Percentiles rank a stretch among this genome's conserved stretches.
Conservation (phyloP, 2,329 filamentous ascomycete species). For the Leptographium flavum region DNA sequence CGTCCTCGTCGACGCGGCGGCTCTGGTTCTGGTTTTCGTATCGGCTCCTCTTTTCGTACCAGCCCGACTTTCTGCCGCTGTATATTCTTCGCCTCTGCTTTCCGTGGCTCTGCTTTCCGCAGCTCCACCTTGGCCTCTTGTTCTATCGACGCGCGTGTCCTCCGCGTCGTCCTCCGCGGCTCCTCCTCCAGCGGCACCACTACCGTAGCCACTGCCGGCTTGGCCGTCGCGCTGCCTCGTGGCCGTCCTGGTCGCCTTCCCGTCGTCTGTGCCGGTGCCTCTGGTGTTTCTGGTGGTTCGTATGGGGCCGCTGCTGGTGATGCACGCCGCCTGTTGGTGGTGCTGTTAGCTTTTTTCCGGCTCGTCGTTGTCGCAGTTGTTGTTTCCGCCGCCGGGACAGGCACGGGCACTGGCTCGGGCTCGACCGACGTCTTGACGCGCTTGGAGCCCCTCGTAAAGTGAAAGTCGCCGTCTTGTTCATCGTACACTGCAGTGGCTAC, state of each 20-base stretch:
- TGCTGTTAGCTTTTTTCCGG: constrained; percentile 10
- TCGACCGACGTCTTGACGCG: constrained; percentile 42
- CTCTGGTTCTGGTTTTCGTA: background rate
- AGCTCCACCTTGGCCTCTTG: background rate
- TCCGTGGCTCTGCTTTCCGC: too few relatives aligned
- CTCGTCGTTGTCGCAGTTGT: background rate
- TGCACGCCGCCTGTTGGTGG: constrained; percentile 13
- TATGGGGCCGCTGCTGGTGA: background rate
- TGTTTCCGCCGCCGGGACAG: constrained; percentile 13
- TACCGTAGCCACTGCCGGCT: background rate
- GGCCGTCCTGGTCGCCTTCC: background rate
- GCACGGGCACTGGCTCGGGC: constrained; percentile 15
- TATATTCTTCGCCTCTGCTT: too few relatives aligned
- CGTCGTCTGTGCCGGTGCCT: background rate
- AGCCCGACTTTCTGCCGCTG: too few relatives aligned
- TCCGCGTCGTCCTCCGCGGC: background rate
- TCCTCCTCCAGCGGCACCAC: background rate
- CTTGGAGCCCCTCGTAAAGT: constrained; percentile 57
- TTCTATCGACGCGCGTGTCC: background rate
- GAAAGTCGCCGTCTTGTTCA: constrained; percentile 65
- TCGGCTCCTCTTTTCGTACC: background rate
- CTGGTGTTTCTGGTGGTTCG: too few relatives aligned
- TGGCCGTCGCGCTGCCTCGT: background rate
- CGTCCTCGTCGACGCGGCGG: constrained; percentile 22
- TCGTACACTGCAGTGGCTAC: constrained; percentile 36